Conservation (phyloP, 2,329 filamentous ascomycete genomes). For the Penicillium sp. region DNA sequence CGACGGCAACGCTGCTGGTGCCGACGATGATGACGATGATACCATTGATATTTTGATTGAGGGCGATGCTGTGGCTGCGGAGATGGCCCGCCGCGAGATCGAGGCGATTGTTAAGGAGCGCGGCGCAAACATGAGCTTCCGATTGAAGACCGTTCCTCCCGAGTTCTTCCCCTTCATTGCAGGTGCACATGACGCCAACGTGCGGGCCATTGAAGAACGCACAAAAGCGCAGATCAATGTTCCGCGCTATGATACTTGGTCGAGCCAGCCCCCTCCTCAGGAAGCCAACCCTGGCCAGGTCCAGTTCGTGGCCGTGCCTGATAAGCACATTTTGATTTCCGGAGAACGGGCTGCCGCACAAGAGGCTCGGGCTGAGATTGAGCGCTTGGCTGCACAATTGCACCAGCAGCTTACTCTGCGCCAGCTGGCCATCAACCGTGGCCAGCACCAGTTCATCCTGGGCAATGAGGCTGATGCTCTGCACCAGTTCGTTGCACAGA, state of each 20-base stretch:
- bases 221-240: slow-evolving; percentile 79
- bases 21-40: slow-evolving; percentile 74
- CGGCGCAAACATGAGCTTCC: slow-evolving; percentile 76
- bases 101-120: slow-evolving; percentile 84
- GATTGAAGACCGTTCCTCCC: slow-evolving; percentile 78
- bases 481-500: slow-evolving; percentile 85
- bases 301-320: slow-evolving; percentile 68
- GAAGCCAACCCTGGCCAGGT: slow-evolving; percentile 64
- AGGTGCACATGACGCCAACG: slow-evolving; percentile 68
- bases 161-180: slow-evolving; percentile 97
- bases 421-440: slow-evolving; percentile 77
- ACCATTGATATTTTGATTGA: slow-evolving; percentile 85
- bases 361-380: slow-evolving; percentile 75
- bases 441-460: slow-evolving; percentile 91
- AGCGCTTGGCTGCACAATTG: slow-evolving; percentile 73
- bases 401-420: slow-evolving; percentile 73
- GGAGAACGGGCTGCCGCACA: slow-evolving; percentile 84
- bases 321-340: slow-evolving; percentile 78
- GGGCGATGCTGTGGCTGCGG: slow-evolving; percentile 84
- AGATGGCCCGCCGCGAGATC: slow-evolving; percentile 79
- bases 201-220: slow-evolving; percentile 67
- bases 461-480: slow-evolving; percentile 76
- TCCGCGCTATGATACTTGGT: slow-evolving; percentile 76
- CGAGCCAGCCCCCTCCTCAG: slow-evolving; percentile 64
- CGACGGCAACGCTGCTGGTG: slow-evolving; percentile 63